Evolutionary conservation across 495 filamentous ascomycete genomes (phyloP), one percentile per base, ranked within the genome.

Genomic region (Hypoxylon perforatum): DNA sequence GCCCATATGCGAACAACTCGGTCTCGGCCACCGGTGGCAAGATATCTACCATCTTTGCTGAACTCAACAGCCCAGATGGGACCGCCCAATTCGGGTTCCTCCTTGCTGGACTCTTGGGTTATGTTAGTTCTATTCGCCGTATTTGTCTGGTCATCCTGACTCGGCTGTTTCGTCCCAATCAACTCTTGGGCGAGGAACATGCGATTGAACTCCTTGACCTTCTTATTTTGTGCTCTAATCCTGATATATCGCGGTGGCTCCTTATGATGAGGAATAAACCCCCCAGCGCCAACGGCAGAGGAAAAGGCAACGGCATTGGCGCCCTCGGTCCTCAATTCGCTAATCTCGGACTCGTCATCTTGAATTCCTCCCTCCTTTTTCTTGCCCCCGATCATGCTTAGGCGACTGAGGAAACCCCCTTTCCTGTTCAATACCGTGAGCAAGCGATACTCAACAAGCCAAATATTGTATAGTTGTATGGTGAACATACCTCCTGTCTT

Each of bases 21-120:
- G 73, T 98, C 96, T 65, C 92, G 90, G 2, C 95, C 95, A 11
- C 88, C 96, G 17, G 92, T 91, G 11, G 95, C 95, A 9, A 99
- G 81, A 75, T 94, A 96, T 72, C 85, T 92, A 11, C 95, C 95
- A 80, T 98, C 95, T 47, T 91, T 92, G 64, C 93, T 97, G 66
- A 97, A 97, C 62, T 92, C 91, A 65, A 92, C 85, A 4, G 95
- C 90, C 95, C 95, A 99, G 28, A 97, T 86, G 3, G 95, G 92
- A 15, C 87, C 82, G 38, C 80, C 77, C 15, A 74, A 73, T 25
- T 75, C 72, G 21, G 65, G 17, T 30, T 75, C 68, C 28, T 73
- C 69, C 41, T 74, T 77, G 8, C 39, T 28, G 9, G 42, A 39
- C 28, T 61, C 76, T 15, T 50, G 55, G 77, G 38, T 76, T 72